Evolutionary conservation across 768 basidiomycete genomes (phyloP).

Genomic region (Hypsizygus marmoreus): DNA sequence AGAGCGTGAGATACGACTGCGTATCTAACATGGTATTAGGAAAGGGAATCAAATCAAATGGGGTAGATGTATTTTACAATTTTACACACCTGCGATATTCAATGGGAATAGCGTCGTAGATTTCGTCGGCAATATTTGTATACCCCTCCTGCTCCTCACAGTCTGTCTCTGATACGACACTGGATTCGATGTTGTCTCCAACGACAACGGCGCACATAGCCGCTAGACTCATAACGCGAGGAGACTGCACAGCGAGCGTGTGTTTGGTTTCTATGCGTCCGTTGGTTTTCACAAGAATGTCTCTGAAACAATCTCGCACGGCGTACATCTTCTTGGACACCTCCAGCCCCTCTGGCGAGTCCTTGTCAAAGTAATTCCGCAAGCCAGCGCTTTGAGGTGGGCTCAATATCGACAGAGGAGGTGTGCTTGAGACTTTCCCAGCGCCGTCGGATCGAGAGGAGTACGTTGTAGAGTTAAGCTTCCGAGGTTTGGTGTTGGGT

Average conservation of each 20-base stretch:
- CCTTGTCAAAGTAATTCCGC: constrained; percentile 35
- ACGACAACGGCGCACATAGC: constrained; percentile 48
- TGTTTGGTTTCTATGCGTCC: not conserved
- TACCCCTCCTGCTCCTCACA: constrained; percentile 27
- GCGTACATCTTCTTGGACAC: constrained; percentile 52
- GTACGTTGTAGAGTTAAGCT: not conserved
- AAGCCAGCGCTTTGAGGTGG: constrained; percentile 34
- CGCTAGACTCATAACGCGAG: constrained; percentile 37
- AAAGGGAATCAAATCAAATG: not conserved
- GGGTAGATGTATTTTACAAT: not conserved
- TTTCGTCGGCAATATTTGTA: constrained; percentile 30
- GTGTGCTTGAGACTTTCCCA: constrained; percentile 8
- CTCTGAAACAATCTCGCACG: constrained; percentile 57
- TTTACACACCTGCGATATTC: constrained; percentile 50
- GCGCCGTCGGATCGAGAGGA: not conserved
- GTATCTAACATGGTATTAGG: constrained; percentile 35
- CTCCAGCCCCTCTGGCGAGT: constrained; percentile 36
- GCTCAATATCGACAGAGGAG: constrained; percentile 40
- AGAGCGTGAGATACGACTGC: constrained; percentile 56
- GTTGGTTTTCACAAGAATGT: constrained; percentile 42
- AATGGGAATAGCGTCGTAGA: constrained; percentile 57
- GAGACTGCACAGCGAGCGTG: not conserved
- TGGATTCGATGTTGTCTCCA: constrained; percentile 45
- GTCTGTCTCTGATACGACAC: constrained; percentile 24
- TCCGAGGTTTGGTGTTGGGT: not conserved